Evolutionary conservation across 495 filamentous ascomycete species (phyloP).

Genomic region (Daldinia grandis): DNA sequence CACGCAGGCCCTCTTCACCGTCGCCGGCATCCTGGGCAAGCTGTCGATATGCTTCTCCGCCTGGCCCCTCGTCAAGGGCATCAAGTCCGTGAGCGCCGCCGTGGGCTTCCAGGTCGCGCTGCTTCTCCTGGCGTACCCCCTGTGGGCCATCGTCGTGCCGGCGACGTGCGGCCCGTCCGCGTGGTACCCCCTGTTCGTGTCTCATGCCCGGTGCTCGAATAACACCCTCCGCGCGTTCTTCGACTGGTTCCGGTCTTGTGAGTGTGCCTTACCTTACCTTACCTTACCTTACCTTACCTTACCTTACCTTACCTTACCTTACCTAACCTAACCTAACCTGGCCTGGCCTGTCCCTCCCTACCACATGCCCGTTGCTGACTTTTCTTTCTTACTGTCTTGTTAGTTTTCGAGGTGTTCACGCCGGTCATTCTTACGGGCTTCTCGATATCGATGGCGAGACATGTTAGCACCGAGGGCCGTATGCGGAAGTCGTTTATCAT

Average conservation of each 20-base stretch:
- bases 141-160: neutral
- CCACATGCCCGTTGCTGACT: neutral
- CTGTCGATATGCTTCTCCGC: neutral
- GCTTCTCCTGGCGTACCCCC: neutral
- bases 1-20: neutral
- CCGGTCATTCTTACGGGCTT: neutral
- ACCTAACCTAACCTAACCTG: no score
- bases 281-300: no score
- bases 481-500: neutral
- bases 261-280: no score
- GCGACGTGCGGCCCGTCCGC: neutral
- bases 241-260: neutral
- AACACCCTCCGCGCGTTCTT: neutral
- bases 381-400: neutral
- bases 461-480: no score
- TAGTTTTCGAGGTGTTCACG: neutral
- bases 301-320: no score
- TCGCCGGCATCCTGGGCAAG: neutral
- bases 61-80: neutral
- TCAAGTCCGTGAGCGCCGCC: neutral
- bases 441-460: neutral
- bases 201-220: neutral
- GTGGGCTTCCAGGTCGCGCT: neutral
- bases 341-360: no score
- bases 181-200: neutral